A percentile compares a stretch with the other conserved stretches of the same genome.
Evolutionary conservation across 768 basidiomycete species (phyloP).

Genomic region (Coprinopsis cinerea): DNA sequence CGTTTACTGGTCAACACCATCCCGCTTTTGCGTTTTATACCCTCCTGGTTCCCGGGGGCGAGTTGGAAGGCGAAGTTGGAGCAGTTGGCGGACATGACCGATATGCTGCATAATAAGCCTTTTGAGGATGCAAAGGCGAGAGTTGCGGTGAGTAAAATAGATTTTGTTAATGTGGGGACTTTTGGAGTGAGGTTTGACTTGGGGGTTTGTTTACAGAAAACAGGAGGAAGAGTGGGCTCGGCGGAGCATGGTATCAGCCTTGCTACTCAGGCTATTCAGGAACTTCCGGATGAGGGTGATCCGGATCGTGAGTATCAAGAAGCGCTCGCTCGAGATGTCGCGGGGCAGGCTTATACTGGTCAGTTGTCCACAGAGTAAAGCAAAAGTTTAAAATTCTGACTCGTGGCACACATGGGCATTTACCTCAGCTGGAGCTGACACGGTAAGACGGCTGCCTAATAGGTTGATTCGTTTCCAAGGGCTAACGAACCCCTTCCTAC

Average conservation of each 20-base stretch:
- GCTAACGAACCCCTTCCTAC: too few relatives aligned
- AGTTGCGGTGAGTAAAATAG: background rate
- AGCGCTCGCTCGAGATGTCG: background rate
- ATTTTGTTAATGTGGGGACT: too few relatives aligned
- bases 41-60: constrained; percentile 10
- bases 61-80: constrained; percentile 1
- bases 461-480: too few relatives aligned
- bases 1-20: constrained; percentile 4
- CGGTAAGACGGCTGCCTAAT: background rate
- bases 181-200: too few relatives aligned
- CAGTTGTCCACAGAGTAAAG: too few relatives aligned
- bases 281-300: background rate
- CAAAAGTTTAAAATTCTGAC: too few relatives aligned
- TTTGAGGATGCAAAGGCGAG: constrained; percentile 2
- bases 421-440: constrained; percentile 5
- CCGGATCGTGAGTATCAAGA: background rate
- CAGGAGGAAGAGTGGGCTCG: background rate
- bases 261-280: constrained; percentile 1
- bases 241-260: too few relatives aligned
- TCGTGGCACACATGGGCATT: too few relatives aligned
- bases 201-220: too few relatives aligned
- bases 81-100: background rate
- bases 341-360: constrained; percentile 1
- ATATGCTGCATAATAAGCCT: background rate
- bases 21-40: constrained; percentile 3